Percentiles rank a stretch among this genome's conserved stretches.
Conservation (phyloP, 2,329 filamentous ascomycete species). For the Domatiomyces globalis region DNA sequence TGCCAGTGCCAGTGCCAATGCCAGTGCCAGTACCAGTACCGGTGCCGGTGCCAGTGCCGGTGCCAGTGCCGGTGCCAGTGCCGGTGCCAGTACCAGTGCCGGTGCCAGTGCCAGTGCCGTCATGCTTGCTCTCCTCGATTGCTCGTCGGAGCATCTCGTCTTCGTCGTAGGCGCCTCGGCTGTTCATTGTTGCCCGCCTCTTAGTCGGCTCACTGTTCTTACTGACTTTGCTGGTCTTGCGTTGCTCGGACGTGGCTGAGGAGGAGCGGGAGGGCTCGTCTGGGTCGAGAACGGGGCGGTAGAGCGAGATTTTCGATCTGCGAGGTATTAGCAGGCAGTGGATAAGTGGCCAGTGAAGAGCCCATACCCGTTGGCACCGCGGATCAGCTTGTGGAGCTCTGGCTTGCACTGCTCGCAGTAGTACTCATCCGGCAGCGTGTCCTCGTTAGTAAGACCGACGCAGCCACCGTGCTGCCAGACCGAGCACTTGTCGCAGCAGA, state of each 20-base stretch:
- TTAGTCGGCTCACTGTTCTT: conserved; percentile 52
- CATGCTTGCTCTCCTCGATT: conserved; percentile 75
- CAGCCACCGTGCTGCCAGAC: conserved; percentile 97
- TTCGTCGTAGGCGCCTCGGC: conserved; percentile 88
- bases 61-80: too few species aligned
- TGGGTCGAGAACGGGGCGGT: conserved; percentile 45
- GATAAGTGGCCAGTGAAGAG: neutral
- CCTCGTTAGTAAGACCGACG: conserved; percentile 90
- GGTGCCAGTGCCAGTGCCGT: conserved; percentile 39
- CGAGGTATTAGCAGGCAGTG: conserved; percentile 16
- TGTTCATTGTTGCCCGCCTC: conserved; percentile 93
- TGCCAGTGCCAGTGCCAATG: too few species aligned
- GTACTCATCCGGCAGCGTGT: conserved; percentile 87
- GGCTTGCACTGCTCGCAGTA: conserved; percentile 92
- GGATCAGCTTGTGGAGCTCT: conserved; percentile 71
- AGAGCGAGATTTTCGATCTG: conserved; percentile 50
- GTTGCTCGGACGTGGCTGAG: conserved; percentile 28
- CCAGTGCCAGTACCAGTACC: too few species aligned
- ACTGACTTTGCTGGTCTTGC: conserved; percentile 25
- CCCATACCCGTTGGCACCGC: neutral
- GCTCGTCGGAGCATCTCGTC: conserved; percentile 77
- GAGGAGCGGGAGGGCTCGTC: conserved; percentile 31
- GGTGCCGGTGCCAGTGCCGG: too few species aligned
- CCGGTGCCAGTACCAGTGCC: conserved; percentile 44
- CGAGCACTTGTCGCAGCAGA: conserved; percentile 94